A percentile compares a stretch with the other conserved stretches of the same genome.
phyloP scores from a whole-genome alignment of 805 yeast species.

The Wickerhamiella hasegawae region DNA sequence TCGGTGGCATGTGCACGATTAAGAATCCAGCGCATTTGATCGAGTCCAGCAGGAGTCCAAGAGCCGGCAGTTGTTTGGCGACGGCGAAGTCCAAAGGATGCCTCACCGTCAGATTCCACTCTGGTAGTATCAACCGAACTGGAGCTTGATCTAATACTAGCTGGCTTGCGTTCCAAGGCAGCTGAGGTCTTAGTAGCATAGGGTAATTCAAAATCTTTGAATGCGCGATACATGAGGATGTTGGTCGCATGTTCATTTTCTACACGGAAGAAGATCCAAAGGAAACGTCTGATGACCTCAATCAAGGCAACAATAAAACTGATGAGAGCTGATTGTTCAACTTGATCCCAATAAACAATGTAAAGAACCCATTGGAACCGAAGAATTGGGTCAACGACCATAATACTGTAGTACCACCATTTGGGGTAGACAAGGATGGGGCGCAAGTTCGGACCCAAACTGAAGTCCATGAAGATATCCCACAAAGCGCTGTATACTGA shows the following conservation, averaged over 20 bases:
- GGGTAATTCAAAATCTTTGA: slow-evolving; percentile 76
- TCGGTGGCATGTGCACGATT: slow-evolving; percentile 14
- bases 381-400: slow-evolving; percentile 52
- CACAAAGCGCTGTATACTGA: slow-evolving; percentile 55
- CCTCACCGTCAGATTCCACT: neutral
- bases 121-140: too few relatives aligned
- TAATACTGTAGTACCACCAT: slow-evolving; percentile 55
- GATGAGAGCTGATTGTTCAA: slow-evolving; percentile 77
- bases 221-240: slow-evolving; percentile 70
- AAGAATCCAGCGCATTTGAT: neutral
- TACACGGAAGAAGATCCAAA: slow-evolving; percentile 86
- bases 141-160: too few relatives aligned
- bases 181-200: slow-evolving; percentile 35
- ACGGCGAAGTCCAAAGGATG: neutral
- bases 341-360: slow-evolving; percentile 55
- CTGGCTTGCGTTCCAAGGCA: too few relatives aligned
- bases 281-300: slow-evolving; percentile 65
- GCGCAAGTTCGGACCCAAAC: slow-evolving; percentile 27
- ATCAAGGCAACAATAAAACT: slow-evolving; percentile 72
- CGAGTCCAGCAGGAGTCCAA: neutral
- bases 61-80: too few relatives aligned
- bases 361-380: slow-evolving; percentile 90
- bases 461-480: slow-evolving; percentile 97
- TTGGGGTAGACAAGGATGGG: slow-evolving; percentile 30
- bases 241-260: slow-evolving; percentile 94